Evolutionary conservation across 1,139 yeast species (phyloP), one percentile per base, ranked within the genome.

Genomic region (Protomyces inouyei): DNA sequence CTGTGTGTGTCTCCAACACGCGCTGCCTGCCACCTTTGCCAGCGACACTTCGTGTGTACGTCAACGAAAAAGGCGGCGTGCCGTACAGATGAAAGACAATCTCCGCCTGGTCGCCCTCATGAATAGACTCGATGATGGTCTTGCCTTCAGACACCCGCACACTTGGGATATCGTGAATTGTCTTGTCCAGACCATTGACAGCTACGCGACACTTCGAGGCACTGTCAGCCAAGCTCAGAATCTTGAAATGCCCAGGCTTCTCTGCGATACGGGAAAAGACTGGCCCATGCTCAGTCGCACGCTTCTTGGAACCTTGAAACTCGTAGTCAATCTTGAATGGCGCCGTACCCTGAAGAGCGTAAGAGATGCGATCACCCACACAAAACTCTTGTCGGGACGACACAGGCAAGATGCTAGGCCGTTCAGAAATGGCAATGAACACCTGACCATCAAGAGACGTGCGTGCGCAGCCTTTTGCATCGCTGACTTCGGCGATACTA

Each of bases 281-380:
- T 3, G 83, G 77, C 0, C 82, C 75, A 23, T 78, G 75, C 69
- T 87, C 85, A 23, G 80, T 80, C 0, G 95, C 87, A 68, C 78
- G 82, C 69, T 87, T 85, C 32, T 76, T 75, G 52, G 79, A 77
- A 2, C 82, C 87, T 70, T 88, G 86, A 76, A 92, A 92, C 16
- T 81, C 82, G 73, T 93, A 93, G 60, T 79, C 82, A 2, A 95
- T 82, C 0, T 80, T 81, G 74, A 89, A 91, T 32, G 97, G 97
- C 0, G 96, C 83, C 2, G 83, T 79, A 3, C 98, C 98, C 14
- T 83, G 82, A 67, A 93, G 75, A 67, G 86, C 83, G 72, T 89
- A 89, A 0, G 87, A 80, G 35, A 93, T 83, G 69, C 88, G 87
- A 68, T 93, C 98, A 3, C 98, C 98, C 46, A 92, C 97, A 80